Percentiles rank a stretch among this genome's conserved stretches.
phyloP scores from a whole-genome alignment of 805 yeast species.

The Metschnikowia dekortorum region DNA sequence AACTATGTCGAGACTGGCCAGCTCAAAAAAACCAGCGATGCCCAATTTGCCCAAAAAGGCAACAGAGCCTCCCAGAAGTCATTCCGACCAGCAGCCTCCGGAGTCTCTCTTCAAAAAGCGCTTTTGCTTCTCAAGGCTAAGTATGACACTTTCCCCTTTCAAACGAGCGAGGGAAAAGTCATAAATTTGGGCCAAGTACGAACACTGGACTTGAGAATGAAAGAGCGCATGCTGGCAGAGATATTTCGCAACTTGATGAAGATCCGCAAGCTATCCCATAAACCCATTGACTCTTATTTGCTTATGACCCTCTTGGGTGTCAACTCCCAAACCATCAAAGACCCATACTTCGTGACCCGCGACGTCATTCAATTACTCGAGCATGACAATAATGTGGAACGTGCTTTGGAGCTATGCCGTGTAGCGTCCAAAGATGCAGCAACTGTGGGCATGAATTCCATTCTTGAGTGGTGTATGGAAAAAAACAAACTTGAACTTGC shows the following conservation, averaged over 20 bases:
- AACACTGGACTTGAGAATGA: slow-evolving; percentile 22
- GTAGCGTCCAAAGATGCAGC: slow-evolving; percentile 46
- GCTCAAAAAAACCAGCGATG: slow-evolving; percentile 16
- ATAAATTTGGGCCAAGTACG: slow-evolving; percentile 22
- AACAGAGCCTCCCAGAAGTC: slow-evolving; percentile 4
- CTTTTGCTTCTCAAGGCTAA: slow-evolving; percentile 26
- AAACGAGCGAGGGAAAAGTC: slow-evolving; percentile 21
- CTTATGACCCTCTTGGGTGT: slow-evolving; percentile 56
- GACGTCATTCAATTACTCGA: slow-evolving; percentile 51
- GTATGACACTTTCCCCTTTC: slow-evolving; percentile 26
- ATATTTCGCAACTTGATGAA: slow-evolving; percentile 28
- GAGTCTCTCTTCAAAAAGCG: slow-evolving; percentile 18
- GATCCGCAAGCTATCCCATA: slow-evolving; percentile 20
- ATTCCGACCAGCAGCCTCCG: background rate
- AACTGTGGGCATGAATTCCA: slow-evolving; percentile 58
- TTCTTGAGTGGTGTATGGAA: slow-evolving; percentile 47
- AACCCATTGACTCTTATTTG: slow-evolving; percentile 41
- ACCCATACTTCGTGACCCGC: slow-evolving; percentile 51
- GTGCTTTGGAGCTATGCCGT: slow-evolving; percentile 51
- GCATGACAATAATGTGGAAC: slow-evolving; percentile 41
- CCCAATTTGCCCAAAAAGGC: slow-evolving; percentile 13
- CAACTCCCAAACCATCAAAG: slow-evolving; percentile 51
- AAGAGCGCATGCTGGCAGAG: slow-evolving; percentile 18
- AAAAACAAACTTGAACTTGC: slow-evolving; percentile 45
- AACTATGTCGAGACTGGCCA: slow-evolving; percentile 28